A percentile compares a stretch with the other conserved stretches of the same genome.
Evolutionary conservation across 2,329 filamentous ascomycete species (phyloP).

Genomic region (Rhinocladiella mackenziei): DNA sequence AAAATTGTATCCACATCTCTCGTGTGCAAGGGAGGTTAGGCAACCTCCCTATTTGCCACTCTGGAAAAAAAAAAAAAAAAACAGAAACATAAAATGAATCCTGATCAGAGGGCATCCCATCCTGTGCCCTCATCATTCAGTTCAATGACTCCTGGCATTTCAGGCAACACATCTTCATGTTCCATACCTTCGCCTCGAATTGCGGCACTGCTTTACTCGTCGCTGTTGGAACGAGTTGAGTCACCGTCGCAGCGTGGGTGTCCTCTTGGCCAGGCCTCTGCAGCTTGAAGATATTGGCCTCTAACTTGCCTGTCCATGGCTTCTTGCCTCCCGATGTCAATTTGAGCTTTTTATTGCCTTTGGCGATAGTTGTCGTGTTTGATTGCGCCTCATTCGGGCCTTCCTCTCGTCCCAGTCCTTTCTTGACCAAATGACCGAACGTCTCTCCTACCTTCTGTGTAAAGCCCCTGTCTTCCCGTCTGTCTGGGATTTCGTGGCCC

Average conservation of each 20-base stretch:
- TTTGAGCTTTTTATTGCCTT: slow-evolving; percentile 14
- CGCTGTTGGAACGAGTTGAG: slow-evolving; percentile 15
- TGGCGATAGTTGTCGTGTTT: not conserved
- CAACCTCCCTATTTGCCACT: too few species aligned
- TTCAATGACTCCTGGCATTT: slow-evolving; percentile 33
- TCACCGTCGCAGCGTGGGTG: slow-evolving; percentile 12
- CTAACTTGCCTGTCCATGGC: slow-evolving; percentile 22
- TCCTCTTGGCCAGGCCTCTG: slow-evolving; percentile 2
- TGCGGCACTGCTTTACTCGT: slow-evolving; percentile 5
- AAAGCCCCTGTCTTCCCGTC: slow-evolving; percentile 4
- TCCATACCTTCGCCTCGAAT: slow-evolving; percentile 40
- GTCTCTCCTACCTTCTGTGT: slow-evolving; percentile 12
- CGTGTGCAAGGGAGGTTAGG: too few species aligned
- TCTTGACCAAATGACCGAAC: slow-evolving; percentile 3
- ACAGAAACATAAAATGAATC: not conserved
- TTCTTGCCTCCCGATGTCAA: slow-evolving; percentile 2
- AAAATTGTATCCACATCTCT: too few species aligned
- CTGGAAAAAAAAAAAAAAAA: too few species aligned
- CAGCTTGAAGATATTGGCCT: slow-evolving; percentile 15
- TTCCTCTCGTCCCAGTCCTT: slow-evolving; percentile 2
- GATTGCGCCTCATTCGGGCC: slow-evolving; percentile 2
- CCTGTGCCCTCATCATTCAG: slow-evolving; percentile 4
- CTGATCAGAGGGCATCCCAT: not conserved
- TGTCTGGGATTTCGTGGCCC: slow-evolving; percentile 10
- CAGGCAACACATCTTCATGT: slow-evolving; percentile 39